Percentiles rank a stretch among this genome's conserved stretches.
Evolutionary conservation across 306 rosid genomes (phyloP).

Genomic region (Vigna nakashimae): DNA sequence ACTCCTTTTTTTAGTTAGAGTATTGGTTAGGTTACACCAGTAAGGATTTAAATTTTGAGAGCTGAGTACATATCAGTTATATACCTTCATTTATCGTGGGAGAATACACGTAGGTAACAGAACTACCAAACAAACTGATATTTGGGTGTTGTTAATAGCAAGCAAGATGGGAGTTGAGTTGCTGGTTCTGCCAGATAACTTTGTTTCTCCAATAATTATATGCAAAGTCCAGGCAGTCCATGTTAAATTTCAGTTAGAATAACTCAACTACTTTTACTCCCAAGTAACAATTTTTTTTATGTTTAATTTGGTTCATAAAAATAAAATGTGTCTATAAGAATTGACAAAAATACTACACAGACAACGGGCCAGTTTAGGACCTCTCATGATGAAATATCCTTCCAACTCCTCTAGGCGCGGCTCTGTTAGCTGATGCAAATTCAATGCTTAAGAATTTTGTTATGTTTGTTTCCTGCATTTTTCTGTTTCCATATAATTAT

Average conservation of each 20-base stretch:
- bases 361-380: neutral
- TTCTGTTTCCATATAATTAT: neutral
- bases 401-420: neutral
- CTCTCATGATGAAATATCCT: neutral
- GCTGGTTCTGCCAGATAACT: neutral
- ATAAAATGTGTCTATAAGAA: too few relatives aligned
- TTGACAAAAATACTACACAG: too few relatives aligned
- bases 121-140: neutral
- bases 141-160: neutral
- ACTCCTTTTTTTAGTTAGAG: neutral
- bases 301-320: neutral
- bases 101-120: neutral
- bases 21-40: neutral
- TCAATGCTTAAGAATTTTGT: neutral
- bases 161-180: neutral
- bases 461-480: neutral
- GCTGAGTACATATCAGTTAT: neutral
- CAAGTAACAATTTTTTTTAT: too few relatives aligned
- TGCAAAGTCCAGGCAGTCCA: neutral
- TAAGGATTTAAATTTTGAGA: neutral
- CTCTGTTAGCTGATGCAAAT: neutral
- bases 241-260: too few relatives aligned
- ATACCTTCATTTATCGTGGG: neutral
- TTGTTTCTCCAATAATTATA: neutral
- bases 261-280: too few relatives aligned